These are phyloP conservation scores for Microstegium vimineum DNA, from an alignment of 176 grass and related monocot genomes.

Conservation along the genomic window DNA sequence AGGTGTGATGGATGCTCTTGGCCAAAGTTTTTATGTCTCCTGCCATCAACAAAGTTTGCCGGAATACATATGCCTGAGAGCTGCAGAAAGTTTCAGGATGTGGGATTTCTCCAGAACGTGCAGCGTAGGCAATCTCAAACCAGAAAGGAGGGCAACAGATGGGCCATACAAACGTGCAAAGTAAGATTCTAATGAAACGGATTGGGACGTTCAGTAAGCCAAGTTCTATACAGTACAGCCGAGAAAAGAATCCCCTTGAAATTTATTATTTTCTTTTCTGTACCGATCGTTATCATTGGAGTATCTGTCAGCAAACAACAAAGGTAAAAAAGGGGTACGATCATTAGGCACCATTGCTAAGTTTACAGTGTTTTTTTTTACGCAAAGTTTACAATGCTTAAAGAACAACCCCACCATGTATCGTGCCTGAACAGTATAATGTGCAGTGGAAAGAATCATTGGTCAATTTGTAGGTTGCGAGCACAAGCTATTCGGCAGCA, in stretches of 20 bases:
- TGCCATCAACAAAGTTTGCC: neutral
- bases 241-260: neutral
- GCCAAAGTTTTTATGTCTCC: neutral
- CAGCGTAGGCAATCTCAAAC: neutral
- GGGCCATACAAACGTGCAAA: slow-evolving; percentile 22
- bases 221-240: neutral
- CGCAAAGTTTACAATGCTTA: slow-evolving; percentile 12
- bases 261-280: slow-evolving; percentile 29
- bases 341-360: neutral
- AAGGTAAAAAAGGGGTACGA: neutral
- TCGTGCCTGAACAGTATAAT: slow-evolving; percentile 8
- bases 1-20: neutral
- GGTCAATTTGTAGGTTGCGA: slow-evolving; percentile 12
- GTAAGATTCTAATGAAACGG: slow-evolving; percentile 22
- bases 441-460: slow-evolving; percentile 16
- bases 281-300: neutral
- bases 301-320: slow-evolving; percentile 3
- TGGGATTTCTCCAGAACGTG: slow-evolving; percentile 39
- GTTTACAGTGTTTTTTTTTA: slow-evolving; percentile 12
- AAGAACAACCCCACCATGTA: slow-evolving; percentile 27
- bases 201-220: neutral
- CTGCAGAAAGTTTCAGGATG: slow-evolving; percentile 45
- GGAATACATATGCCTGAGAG: slow-evolving; percentile 35
- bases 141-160: slow-evolving; percentile 42
- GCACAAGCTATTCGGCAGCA: slow-evolving; percentile 17